Evolutionary conservation across 306 rosid genomes (phyloP).

Genomic region (Acacia acuminata): DNA sequence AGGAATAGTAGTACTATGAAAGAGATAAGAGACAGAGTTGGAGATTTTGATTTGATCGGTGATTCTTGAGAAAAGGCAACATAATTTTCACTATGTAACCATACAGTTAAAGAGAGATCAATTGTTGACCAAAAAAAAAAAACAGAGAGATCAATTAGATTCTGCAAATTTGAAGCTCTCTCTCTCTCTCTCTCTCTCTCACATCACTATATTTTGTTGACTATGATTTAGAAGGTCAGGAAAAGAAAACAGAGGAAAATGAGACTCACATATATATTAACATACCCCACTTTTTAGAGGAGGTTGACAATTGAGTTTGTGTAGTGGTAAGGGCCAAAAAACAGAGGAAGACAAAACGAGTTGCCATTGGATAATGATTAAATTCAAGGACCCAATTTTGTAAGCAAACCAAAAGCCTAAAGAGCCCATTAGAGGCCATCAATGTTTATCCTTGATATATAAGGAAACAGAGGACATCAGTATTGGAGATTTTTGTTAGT

Average conservation of each 20-base stretch:
- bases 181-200: no score
- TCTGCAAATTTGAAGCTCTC: not conserved
- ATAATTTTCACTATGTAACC: not conserved
- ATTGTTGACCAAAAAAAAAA: not conserved
- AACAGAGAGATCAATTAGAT: not conserved
- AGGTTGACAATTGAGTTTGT: not conserved
- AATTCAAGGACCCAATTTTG: conserved; percentile 33
- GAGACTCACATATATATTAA: not conserved
- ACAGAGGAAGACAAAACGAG: not conserved
- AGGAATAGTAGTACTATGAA: not conserved
- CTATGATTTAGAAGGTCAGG: no score
- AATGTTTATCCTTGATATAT: conserved; percentile 35
- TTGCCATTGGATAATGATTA: conserved; percentile 30
- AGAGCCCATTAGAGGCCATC: conserved; percentile 43
- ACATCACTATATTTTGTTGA: no score
- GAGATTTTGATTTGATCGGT: not conserved
- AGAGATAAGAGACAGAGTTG: not conserved
- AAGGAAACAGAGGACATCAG: conserved; percentile 1
- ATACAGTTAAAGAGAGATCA: not conserved
- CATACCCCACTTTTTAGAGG: not conserved
- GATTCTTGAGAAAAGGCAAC: not conserved
- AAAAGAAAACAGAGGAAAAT: not conserved
- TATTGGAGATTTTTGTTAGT: not conserved
- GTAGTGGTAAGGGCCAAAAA: conserved; percentile 21
- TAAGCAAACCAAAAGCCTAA: conserved; percentile 28